A percentile compares a stretch with the other conserved stretches of the same genome.
Evolutionary conservation across 352 stramenopile genomes (phyloP).

Genomic region (Pythium sp.): DNA sequence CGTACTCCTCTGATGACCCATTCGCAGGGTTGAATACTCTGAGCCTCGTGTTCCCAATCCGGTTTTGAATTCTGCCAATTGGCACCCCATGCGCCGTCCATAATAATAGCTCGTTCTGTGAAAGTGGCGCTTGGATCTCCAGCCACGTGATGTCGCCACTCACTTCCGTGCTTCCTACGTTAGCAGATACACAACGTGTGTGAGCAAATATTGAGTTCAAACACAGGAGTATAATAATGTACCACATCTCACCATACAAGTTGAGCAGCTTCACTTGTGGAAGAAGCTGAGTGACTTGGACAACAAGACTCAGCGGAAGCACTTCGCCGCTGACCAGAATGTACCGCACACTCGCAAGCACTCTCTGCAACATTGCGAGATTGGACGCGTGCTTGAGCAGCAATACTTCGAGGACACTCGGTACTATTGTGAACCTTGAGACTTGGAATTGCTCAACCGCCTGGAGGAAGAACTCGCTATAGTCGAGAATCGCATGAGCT

Average conservation of each 20-base stretch:
- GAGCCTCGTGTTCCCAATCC: slow-evolving; percentile 28
- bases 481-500: slow-evolving; percentile 39
- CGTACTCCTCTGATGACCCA: neutral
- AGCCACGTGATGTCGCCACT: slow-evolving; percentile 58
- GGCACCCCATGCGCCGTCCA: slow-evolving; percentile 45
- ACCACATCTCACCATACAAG: slow-evolving; percentile 42
- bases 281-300: slow-evolving; percentile 20
- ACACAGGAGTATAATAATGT: neutral
- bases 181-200: neutral
- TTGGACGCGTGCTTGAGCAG: slow-evolving; percentile 22
- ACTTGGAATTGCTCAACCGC: slow-evolving; percentile 20
- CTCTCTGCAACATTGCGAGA: neutral
- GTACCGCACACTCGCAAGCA: slow-evolving; percentile 26
- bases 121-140: slow-evolving; percentile 27
- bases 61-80: slow-evolving; percentile 27
- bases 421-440: slow-evolving; percentile 46
- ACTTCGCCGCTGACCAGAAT: slow-evolving; percentile 55
- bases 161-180: slow-evolving; percentile 54
- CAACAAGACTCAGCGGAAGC: slow-evolving; percentile 27
- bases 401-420: slow-evolving; percentile 48
- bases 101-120: slow-evolving; percentile 7
- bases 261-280: slow-evolving; percentile 44
- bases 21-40: slow-evolving; percentile 14
- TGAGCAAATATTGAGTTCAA: neutral
- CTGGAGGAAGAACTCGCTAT: slow-evolving; percentile 27